These are phyloP conservation scores for Paratinospora sagittata DNA, from an alignment of 164 flowering plant species.

Conservation along the genomic window DNA sequence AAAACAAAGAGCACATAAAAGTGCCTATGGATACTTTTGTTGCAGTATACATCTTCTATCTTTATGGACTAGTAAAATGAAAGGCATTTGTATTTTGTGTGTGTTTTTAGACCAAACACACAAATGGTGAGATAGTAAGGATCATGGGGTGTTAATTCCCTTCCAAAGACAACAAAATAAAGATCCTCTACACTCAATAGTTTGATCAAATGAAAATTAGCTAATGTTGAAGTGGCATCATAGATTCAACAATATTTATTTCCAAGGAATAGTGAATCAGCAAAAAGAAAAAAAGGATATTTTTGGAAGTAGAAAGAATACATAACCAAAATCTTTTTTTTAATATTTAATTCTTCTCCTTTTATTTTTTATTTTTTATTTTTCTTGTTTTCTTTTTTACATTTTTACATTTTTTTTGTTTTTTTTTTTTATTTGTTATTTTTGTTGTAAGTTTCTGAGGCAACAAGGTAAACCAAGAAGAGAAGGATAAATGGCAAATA, in stretches of 20 bases:
- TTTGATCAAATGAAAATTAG: not conserved
- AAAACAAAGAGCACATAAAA: not conserved
- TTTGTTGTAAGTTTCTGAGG: not conserved
- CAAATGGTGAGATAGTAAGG: not conserved
- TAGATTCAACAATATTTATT: not conserved
- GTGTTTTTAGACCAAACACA: not conserved
- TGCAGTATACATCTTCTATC: not conserved
- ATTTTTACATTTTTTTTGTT: no score
- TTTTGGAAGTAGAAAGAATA: no score
- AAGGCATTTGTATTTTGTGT: not conserved
- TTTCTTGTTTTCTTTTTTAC: not conserved
- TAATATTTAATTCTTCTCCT: no score
- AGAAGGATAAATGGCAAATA: not conserved
- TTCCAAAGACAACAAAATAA: not conserved
- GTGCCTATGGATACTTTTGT: not conserved
- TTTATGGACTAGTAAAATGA: not conserved
- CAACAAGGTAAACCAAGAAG: constrained; percentile 5
- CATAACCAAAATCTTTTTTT: no score
- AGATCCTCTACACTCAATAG: not conserved
- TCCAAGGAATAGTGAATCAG: not conserved
- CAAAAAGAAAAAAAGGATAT: not conserved
- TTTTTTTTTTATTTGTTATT: no score
- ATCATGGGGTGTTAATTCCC: not conserved
- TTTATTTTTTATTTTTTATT: not conserved
- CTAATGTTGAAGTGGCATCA: not conserved